Base-by-base conservation (phyloP, 805 yeast species). In the Candida yuanshanica region DNA sequence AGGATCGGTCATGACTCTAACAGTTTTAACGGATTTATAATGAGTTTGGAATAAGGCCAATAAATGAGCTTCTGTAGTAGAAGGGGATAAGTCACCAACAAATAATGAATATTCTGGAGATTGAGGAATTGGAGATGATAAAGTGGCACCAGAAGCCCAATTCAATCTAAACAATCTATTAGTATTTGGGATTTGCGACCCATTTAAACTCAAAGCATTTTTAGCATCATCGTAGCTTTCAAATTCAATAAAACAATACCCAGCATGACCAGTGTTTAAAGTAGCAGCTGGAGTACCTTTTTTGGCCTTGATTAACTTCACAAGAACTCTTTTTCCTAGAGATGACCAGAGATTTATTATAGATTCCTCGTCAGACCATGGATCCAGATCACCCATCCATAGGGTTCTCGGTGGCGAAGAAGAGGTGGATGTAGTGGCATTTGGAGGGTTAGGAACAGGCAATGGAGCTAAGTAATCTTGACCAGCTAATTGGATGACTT, bases 381-480 rank as follows among this genome's bases (percentile, higher is more conserved):
- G 87, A 55, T 84, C 91, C 49, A 84, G 65, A 60, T 84, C 93
- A 10, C 95, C 95, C 95, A 84, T 84, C 95, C 95, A 84, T 24
- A 84, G 64, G 1, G 95, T 84, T 45, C 83, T 70, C 20, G 95
- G 88, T 13, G 74, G 69, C 12, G 69, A 66, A 1, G 60, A 50
- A 7, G 59, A 51, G 12, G 73, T 68, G 1, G 72, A 63, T 2
- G 72, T 66, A 35, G 72, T 70, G 3, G 76, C 68, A 3, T 75
- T 72, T 33, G 82, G 81, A 6, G 82, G 82, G 35, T 66, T 62
- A 32, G 83, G 83, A 31, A 77, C 57, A 4, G 60, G 59, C 35
- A 55, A 27, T 22, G 54, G 56, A 1, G 51, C 40, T 17, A 54
- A 35, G 37, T 45, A 53, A 20, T 55, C 59, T 38, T 46, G 56